phyloP scores from a whole-genome alignment of 2,329 filamentous ascomycete species.

The Fusarium liriodendri region DNA sequence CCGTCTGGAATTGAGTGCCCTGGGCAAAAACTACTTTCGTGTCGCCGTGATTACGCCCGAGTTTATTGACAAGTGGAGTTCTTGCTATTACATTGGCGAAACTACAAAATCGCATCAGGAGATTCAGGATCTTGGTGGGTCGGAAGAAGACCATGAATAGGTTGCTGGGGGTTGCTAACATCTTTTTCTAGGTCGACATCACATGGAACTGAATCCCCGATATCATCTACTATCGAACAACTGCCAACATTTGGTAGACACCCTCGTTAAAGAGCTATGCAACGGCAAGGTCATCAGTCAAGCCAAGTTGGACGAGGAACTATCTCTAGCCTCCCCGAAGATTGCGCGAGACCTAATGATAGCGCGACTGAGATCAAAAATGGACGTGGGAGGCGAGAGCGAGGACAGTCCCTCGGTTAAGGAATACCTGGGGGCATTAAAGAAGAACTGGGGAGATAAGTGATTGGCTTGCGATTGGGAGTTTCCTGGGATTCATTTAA shows the following conservation, averaged over 20 bases:
- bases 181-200: constrained; percentile 13
- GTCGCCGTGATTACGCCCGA: constrained; percentile 31
- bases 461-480: not conserved
- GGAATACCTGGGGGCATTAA: constrained; percentile 34
- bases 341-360: constrained; percentile 41
- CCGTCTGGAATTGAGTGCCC: constrained; percentile 33
- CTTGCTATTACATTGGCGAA: constrained; percentile 42
- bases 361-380: constrained; percentile 30
- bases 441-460: constrained; percentile 20
- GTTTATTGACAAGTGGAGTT: constrained; percentile 41
- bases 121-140: constrained; percentile 37
- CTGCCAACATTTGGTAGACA: constrained; percentile 40
- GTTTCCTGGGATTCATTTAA: not conserved
- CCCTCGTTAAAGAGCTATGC: constrained; percentile 41
- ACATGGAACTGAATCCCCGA: constrained; percentile 27
- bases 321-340: constrained; percentile 32
- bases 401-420: constrained; percentile 37
- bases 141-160: accelerated
- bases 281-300: constrained; percentile 42
- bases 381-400: constrained; percentile 29
- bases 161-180: not conserved
- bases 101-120: constrained; percentile 41
- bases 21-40: constrained; percentile 42
- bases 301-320: constrained; percentile 38
- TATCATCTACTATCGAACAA: constrained; percentile 40